Evolutionary conservation across 2,329 filamentous ascomycete genomes (phyloP), one percentile per base, ranked within the genome.

Genomic region (Tolypocladium album): DNA sequence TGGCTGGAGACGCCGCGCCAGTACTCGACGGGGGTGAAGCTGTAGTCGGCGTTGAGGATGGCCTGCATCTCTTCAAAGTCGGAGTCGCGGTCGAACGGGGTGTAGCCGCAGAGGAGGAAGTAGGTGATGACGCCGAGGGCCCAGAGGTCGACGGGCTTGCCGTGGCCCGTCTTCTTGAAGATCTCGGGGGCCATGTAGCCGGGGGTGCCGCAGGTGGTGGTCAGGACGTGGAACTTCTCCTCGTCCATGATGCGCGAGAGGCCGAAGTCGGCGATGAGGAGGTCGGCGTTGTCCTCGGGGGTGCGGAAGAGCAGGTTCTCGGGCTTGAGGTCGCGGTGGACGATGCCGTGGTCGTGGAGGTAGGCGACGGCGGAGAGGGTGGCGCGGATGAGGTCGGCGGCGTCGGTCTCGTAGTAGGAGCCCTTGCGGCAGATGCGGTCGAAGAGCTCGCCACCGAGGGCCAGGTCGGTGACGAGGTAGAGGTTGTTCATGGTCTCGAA

Each of bases 401-500:
- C 94, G 72, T 99, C 94, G 53, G 90, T 92, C 77, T 99, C 94
- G 78, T 95, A 97, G 80, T 99, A 99, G 62, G 90, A 96, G 65
- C 94, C 94, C 78, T 99, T 99, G 65, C 94, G 89, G 76, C 94
- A 99, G 75, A 99, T 99, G 67, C 94, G 90, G 74, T 99, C 94
- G 73, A 99, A 99, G 20, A 99, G 85, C 75, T 99, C 94, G 67
- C 94, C 94, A 64, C 94, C 94, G 22, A 97, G 86, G 22, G 94
- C 94, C 39, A 99, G 88, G 71, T 99, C 94, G 52, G 94, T 97
- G 58, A 99, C 94, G 43, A 99, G 87, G 74, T 99, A 99, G 65
- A 99, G 83, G 76, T 99, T 99, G 78, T 99, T 97, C 90, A 97
- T 96, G 8, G 94, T 99, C 79, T 99, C 94, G 71, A 99, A 99